Evolutionary conservation across 2,329 filamentous ascomycete genomes (phyloP), one percentile per base, ranked within the genome.

Genomic region (Colletotrichum sojae): DNA sequence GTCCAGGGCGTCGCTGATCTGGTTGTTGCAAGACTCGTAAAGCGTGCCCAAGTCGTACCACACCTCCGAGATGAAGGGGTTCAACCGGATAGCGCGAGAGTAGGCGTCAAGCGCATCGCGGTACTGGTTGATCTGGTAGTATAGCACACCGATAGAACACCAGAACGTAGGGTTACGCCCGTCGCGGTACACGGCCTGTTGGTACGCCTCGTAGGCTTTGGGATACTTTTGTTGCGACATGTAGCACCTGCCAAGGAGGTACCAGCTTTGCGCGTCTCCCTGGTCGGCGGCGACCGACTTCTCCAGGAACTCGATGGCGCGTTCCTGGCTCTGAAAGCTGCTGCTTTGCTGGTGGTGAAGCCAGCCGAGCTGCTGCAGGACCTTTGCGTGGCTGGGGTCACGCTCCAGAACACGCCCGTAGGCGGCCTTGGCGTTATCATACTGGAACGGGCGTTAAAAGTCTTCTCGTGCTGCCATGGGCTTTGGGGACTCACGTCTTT

Each of bases 91-190:
- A 54, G 96, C 96, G 70, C 96, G 93, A 71, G 95, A 98, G 82
- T 98, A 99, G 46, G 96, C 96, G 83, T 99, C 96, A 61, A 99
- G 88, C 3, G 96, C 96, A 84, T 99, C 96, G 68, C 96, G 91
- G 83, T 99, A 99, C 83, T 99, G 96, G 82, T 98, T 99, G 85
- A 99, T 99, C 83, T 98, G 96, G 83, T 98, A 99, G 81, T 99
- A 99, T 69, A 99, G 88, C 16, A 99, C 96, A 79, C 96, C 96
- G 78, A 99, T 99, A 10, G 95, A 98, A 84, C 96, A 98, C 96
- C 96, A 99, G 85, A 98, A 99, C 2, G 96, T 98, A 18, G 96
- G 96, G 79, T 98, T 98, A 74, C 96, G 92, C 40, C 96, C 96
- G 79, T 99, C 96, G 66, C 96, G 94, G 78, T 99, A 99, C 46